These are phyloP conservation scores for Pseudocercospora pini-densiflorae DNA, from an alignment of 2,329 filamentous ascomycete genomes.

Conservation along the genomic window DNA sequence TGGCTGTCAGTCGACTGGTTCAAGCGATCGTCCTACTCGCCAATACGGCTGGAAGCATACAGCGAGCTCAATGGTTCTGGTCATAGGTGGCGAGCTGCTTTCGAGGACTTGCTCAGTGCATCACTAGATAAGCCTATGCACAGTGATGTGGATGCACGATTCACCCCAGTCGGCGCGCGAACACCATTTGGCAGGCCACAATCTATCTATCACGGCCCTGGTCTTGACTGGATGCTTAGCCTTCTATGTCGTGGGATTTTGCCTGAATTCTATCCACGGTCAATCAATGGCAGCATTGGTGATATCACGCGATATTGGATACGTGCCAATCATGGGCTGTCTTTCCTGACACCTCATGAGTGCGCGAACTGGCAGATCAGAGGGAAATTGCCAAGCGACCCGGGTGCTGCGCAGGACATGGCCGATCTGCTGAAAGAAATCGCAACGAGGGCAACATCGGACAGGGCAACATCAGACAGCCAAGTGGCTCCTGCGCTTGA, in stretches of 20 bases:
- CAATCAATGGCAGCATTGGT: not conserved
- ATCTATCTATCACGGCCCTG: conserved; percentile 35
- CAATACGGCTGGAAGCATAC: conserved; percentile 57
- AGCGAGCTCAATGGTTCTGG: conserved; percentile 40
- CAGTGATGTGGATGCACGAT: conserved; percentile 17
- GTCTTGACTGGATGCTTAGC: conserved; percentile 44
- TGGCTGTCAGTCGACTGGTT: conserved; percentile 45
- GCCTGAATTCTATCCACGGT: conserved; percentile 37
- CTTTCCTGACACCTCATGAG: not conserved
- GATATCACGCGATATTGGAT: not conserved
- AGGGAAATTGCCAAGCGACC: not conserved
- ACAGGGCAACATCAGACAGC: conserved; percentile 10
- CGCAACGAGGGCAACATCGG: conserved; percentile 23
- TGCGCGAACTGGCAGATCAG: not conserved
- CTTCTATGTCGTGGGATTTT: conserved; percentile 42
- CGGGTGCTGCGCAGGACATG: conserved; percentile 12
- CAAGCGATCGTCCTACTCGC: conserved; percentile 57
- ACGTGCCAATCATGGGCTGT: not conserved
- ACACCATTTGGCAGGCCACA: conserved; percentile 22
- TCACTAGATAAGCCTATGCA: conserved; percentile 41
- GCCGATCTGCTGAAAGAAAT: conserved; percentile 25
- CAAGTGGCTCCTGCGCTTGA: not conserved
- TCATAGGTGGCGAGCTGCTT: conserved; percentile 60
- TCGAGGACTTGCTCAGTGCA: conserved; percentile 61
- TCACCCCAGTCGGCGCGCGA: conserved; percentile 22